Conservation (phyloP, 1,139 yeast genomes). For the Geotrichum fermentans region DNA sequence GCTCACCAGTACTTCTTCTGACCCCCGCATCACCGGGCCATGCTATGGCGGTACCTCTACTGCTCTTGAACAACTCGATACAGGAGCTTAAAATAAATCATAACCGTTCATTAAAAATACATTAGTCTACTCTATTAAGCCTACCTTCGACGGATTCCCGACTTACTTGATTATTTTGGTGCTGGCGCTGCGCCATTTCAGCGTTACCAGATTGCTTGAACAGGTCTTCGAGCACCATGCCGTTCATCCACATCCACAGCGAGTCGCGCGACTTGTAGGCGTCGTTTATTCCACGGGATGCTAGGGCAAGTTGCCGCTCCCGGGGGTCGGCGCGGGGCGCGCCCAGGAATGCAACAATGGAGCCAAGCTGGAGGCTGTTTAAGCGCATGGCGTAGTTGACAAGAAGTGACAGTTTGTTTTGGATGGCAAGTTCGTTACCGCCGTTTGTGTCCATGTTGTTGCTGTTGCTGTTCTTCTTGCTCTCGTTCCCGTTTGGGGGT, state of each 20-base stretch:
- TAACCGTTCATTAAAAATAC: neutral
- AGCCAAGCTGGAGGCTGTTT: conserved; percentile 16
- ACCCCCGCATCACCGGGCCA: neutral
- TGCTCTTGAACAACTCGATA: no score
- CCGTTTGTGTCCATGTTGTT: neutral
- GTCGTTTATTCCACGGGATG: conserved; percentile 16
- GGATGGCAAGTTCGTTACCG: conserved; percentile 10
- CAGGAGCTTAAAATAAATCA: no score
- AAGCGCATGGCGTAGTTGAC: conserved; percentile 17
- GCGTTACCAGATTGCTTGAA: conserved; percentile 11
- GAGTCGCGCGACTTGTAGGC: conserved; percentile 14
- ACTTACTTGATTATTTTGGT: conserved; percentile 1
- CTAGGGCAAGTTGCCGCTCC: conserved; percentile 13
- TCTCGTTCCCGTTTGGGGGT: neutral
- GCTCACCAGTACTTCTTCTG: neutral
- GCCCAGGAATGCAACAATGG: conserved; percentile 17
- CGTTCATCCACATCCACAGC: conserved; percentile 21
- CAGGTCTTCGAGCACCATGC: conserved; percentile 15
- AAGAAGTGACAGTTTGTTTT: conserved; percentile 17
- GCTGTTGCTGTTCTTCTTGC: neutral
- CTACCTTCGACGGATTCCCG: conserved; percentile 12
- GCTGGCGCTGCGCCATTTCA: conserved; percentile 11
- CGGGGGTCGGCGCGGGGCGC: conserved; percentile 9
- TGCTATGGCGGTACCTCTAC: neutral
- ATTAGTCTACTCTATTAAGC: conserved; percentile 20